A percentile compares a stretch with the other conserved stretches of the same genome.
These are phyloP conservation scores for Aquilaria malaccensis DNA, from an alignment of 345 rosid genomes.

Conservation along the genomic window DNA sequence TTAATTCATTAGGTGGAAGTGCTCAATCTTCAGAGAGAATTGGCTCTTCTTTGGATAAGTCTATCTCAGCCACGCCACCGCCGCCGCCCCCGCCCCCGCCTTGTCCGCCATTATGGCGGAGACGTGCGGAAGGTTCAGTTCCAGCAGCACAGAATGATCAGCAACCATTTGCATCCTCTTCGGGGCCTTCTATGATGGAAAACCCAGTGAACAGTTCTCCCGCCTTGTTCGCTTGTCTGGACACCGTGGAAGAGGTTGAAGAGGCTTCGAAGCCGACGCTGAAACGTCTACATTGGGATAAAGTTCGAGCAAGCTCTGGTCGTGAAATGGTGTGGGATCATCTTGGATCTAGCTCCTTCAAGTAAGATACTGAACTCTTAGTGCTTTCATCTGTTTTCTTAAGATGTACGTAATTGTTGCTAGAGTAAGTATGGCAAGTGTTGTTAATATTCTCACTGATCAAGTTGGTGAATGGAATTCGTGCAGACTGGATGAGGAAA, in stretches of 20 bases:
- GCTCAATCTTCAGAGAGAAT: slow-evolving; percentile 22
- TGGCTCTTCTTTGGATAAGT: slow-evolving; percentile 19
- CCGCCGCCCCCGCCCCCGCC: slow-evolving; percentile 32
- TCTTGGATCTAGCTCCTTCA: slow-evolving; percentile 68
- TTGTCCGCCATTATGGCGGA: slow-evolving; percentile 21
- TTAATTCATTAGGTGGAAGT: slow-evolving; percentile 22
- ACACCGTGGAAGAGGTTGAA: slow-evolving; percentile 20
- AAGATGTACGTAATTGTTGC: background rate
- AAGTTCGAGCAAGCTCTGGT: slow-evolving; percentile 95
- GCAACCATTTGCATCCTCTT: slow-evolving; percentile 44
- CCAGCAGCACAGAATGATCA: slow-evolving; percentile 30
- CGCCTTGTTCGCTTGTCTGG: slow-evolving; percentile 27
- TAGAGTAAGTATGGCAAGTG: background rate
- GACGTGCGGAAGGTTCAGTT: slow-evolving; percentile 24
- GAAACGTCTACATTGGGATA: slow-evolving; percentile 92
- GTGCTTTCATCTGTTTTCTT: background rate
- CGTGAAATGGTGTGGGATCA: slow-evolving; percentile 98
- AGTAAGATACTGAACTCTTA: slow-evolving; percentile 34
- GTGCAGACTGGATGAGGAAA: slow-evolving; percentile 86
- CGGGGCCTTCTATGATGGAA: slow-evolving; percentile 58
- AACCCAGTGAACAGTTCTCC: slow-evolving; percentile 27
- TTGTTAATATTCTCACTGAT: background rate
- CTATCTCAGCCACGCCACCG: slow-evolving; percentile 20
- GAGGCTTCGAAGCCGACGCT: slow-evolving; percentile 61
- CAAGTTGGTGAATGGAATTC: slow-evolving; percentile 11